Base-by-base conservation (phyloP, 2,329 filamentous ascomycete species). In the Colletotrichum chrysophilum region DNA sequence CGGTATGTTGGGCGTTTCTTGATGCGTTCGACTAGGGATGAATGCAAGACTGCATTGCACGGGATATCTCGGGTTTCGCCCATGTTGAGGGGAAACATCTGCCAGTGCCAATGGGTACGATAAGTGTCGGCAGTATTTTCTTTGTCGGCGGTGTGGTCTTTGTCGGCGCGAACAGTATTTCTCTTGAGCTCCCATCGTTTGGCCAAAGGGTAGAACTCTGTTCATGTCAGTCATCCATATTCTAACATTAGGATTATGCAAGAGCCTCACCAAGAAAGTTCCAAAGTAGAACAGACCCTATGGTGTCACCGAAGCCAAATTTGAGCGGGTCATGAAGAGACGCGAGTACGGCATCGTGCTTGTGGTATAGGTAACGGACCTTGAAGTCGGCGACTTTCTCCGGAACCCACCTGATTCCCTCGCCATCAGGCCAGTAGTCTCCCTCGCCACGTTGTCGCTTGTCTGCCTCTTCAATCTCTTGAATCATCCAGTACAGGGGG, bases 401-500 rank as follows among this genome's bases (percentile, higher is more conserved):
- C 30, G 80, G 60, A 7, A 79, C 80, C 84, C 85, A 87, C 32
- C 77, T 78, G 14, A 62, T 34, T 30, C 58, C 58, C 4, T 21
- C 10, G 3, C 43, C 12, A 13, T 52, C n/a, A 21, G 43, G 43
- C 43, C 43, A 52, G 43, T 13, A 52, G 43, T 52, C 43, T 21
- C 10, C 10, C 10, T 52, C n/a, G 3, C 43, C 43, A 1, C 43
- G n/a, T 24, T 3, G 10, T 21, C 43, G 43, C n/a, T 52, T 52
- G 61, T 78, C 84, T 4, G 83, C 77, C 34, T 80, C 80, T 78
- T 86, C 83, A 4, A 89, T 80, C 76, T 89, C 88, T 5, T 85
- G 83, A 55, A 89, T 85, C 88, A 90, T 90, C 88, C 88, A 90
- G 5, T 84, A 84, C 2, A 90, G 81, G 1, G 88, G 85, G 24